Evolutionary conservation across 345 rosid genomes (phyloP).

Genomic region (Eucalyptus tenuipes): DNA sequence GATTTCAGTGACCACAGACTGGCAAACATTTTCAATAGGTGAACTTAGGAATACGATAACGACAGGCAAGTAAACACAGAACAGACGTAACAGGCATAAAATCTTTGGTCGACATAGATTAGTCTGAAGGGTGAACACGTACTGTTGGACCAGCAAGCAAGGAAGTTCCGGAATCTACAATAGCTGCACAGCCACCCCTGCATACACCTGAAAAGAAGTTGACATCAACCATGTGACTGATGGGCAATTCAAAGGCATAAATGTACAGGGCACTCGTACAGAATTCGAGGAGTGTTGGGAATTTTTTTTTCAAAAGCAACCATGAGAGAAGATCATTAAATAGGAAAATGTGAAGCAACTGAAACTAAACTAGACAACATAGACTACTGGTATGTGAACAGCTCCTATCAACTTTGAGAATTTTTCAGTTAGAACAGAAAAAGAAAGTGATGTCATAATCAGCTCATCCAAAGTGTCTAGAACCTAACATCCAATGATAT

Average conservation of each 20-base stretch:
- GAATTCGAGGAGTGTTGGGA: background rate
- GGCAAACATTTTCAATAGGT: background rate
- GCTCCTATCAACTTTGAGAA: background rate
- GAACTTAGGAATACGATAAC: background rate
- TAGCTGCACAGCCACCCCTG: conserved; percentile 49
- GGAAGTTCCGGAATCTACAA: conserved; percentile 77
- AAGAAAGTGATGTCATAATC: background rate
- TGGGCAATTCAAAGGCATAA: background rate
- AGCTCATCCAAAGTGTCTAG: background rate
- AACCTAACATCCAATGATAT: background rate
- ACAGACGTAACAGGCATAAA: background rate
- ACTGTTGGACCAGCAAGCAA: conserved; percentile 79
- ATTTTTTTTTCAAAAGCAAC: background rate
- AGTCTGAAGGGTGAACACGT: background rate
- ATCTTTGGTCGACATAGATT: background rate
- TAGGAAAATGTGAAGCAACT: background rate
- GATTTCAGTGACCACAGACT: conserved; percentile 65
- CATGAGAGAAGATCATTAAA: background rate
- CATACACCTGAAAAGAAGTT: conserved; percentile 34
- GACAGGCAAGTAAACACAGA: background rate
- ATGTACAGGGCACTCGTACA: background rate
- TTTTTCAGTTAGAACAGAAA: background rate
- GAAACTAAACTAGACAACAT: background rate
- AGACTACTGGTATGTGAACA: background rate
- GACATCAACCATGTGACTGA: background rate